Percentiles rank a stretch among this genome's conserved stretches.
These are phyloP conservation scores for Arxiozyma heterogenica DNA, from an alignment of 1,139 yeast species.

Conservation along the genomic window DNA sequence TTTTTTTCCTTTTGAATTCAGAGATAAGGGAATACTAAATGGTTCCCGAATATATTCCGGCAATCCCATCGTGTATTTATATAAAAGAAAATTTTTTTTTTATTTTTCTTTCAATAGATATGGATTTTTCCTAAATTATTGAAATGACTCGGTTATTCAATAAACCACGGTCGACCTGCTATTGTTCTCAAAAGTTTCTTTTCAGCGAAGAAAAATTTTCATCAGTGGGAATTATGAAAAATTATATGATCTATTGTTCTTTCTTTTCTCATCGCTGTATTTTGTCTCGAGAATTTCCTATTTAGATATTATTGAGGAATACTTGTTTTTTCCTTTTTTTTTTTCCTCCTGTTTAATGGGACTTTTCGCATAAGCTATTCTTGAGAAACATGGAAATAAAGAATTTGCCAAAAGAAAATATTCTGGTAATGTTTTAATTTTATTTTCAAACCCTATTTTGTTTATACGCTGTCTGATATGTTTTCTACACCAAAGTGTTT, in stretches of 20 bases:
- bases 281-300: neutral
- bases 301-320: neutral
- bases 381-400: too few relatives aligned
- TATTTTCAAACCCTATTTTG: too few relatives aligned
- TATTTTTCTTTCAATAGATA: too few relatives aligned
- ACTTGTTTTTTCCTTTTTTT: neutral
- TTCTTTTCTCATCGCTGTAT: too few relatives aligned
- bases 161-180: neutral
- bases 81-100: conserved; percentile 2
- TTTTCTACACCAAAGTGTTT: too few relatives aligned
- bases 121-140: neutral
- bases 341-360: too few relatives aligned
- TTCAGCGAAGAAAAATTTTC: neutral
- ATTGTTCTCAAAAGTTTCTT: neutral
- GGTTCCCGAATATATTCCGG: conserved; percentile 1
- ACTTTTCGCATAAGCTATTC: too few relatives aligned
- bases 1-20: neutral
- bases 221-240: neutral
- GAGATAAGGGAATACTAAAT: neutral
- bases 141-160: neutral
- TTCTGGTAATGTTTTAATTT: too few relatives aligned
- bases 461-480: too few relatives aligned
- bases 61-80: conserved; percentile 13
- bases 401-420: too few relatives aligned
- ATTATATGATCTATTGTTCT: neutral